Evolutionary conservation across 129 eudicot species (phyloP).

Genomic region (Flaveria brownii): DNA sequence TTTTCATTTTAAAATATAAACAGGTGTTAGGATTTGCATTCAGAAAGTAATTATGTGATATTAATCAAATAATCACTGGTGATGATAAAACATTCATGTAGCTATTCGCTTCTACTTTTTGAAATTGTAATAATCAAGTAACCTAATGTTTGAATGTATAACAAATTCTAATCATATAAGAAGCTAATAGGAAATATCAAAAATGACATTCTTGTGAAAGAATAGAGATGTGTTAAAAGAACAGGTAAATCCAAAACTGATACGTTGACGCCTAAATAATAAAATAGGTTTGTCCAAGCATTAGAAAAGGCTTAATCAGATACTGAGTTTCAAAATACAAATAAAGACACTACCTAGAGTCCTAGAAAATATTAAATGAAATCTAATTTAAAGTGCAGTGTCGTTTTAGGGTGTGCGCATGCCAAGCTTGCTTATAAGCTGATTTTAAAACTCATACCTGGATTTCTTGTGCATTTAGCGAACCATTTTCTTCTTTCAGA

Average conservation of each 20-base stretch:
- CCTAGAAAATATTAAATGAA: neutral
- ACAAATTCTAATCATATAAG: neutral
- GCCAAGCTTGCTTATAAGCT: neutral
- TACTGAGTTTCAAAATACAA: neutral
- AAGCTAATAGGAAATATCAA: neutral
- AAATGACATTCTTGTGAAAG: neutral
- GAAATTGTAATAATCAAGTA: no score
- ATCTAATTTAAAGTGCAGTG: no score
- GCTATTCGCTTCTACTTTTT: no score
- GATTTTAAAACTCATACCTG: slow-evolving; percentile 38
- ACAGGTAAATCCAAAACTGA: neutral
- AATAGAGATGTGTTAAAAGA: neutral
- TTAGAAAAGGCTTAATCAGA: neutral
- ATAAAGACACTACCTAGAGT: neutral
- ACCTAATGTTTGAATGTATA: neutral
- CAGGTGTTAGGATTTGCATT: neutral
- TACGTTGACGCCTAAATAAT: neutral
- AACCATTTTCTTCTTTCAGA: slow-evolving; percentile 34
- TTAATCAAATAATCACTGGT: neutral
- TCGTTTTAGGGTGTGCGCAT: no score
- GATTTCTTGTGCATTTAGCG: slow-evolving; percentile 25
- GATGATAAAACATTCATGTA: neutral
- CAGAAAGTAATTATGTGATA: neutral
- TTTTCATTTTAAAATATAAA: neutral
- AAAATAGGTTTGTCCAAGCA: neutral